These are phyloP conservation scores for Pseudisothecium myosuroides DNA, from an alignment of 225 moss, liverwort and hornwort species.

Conservation along the genomic window DNA sequence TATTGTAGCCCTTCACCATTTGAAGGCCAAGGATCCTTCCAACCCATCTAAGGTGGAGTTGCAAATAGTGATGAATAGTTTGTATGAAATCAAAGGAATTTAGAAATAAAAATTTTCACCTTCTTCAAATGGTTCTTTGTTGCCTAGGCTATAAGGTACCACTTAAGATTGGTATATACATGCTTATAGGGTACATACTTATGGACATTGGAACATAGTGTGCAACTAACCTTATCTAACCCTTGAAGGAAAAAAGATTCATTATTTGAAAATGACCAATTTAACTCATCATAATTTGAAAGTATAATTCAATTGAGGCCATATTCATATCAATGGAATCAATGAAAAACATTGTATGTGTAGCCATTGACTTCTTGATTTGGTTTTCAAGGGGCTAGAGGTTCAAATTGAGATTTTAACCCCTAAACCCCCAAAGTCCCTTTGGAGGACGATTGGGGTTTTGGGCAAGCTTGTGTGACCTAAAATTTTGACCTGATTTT, in stretches of 20 bases:
- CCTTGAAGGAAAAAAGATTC: background rate
- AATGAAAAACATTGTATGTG: background rate
- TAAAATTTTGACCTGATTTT: no score
- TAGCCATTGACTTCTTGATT: background rate
- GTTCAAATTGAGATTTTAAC: background rate
- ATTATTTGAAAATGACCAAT: background rate
- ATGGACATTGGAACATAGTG: rapidly evolving
- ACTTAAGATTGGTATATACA: no score
- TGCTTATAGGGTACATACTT: background rate
- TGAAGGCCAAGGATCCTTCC: background rate
- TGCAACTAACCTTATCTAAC: rapidly evolving
- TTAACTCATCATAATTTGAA: background rate
- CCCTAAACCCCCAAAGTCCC: no score
- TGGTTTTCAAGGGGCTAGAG: background rate
- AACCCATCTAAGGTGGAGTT: background rate
- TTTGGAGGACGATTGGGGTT: no score
- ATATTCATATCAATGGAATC: background rate
- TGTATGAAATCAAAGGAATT: background rate
- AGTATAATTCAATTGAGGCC: background rate
- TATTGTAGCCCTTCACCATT: no score
- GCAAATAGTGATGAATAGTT: background rate
- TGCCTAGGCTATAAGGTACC: rapidly evolving
- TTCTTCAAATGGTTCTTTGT: background rate
- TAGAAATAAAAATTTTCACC: background rate
- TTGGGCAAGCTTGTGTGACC: no score